These are phyloP conservation scores for Lotmaria passim DNA, from an alignment of 208 protist species.

Conservation along the genomic window DNA sequence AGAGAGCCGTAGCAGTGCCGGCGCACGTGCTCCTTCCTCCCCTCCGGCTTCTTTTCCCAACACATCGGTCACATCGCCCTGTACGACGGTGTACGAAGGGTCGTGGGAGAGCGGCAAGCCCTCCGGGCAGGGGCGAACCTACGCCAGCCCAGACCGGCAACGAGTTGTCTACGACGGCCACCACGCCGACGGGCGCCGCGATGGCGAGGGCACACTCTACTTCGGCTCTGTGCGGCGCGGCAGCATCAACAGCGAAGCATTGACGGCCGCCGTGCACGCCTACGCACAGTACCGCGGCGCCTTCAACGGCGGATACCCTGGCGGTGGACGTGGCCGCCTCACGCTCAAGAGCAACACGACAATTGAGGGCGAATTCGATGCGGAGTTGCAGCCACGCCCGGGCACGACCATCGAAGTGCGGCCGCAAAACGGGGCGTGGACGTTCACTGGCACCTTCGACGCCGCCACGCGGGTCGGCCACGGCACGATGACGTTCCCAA, in stretches of 20 bases:
- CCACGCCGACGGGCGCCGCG: conserved; percentile 50
- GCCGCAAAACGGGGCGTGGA: conserved; percentile 28
- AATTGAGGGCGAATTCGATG: conserved; percentile 69
- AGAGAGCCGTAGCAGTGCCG: not conserved
- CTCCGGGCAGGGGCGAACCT: conserved; percentile 46
- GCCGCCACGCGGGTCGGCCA: conserved; percentile 33
- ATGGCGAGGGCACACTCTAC: conserved; percentile 58
- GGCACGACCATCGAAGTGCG: conserved; percentile 12
- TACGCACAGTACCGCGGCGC: conserved; percentile 50
- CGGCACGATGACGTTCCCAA: conserved; percentile 63
- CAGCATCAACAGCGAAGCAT: conserved; percentile 4
- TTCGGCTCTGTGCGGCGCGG: conserved; percentile 13
- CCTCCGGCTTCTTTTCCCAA: too few relatives aligned
- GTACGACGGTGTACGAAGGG: conserved; percentile 54
- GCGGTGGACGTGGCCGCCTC: conserved; percentile 50
- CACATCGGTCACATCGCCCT: not conserved
- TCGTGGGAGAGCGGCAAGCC: conserved; percentile 51
- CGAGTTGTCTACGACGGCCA: conserved; percentile 63
- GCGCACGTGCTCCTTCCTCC: not conserved
- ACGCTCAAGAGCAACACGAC: conserved; percentile 66
- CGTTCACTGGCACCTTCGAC: conserved; percentile 60
- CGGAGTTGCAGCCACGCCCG: conserved; percentile 26
- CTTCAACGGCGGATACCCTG: conserved; percentile 47
- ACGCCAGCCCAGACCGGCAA: conserved; percentile 14
- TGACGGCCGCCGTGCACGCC: not conserved